Conservation (phyloP, 306 rosid species). For the Glycine latifolia region DNA sequence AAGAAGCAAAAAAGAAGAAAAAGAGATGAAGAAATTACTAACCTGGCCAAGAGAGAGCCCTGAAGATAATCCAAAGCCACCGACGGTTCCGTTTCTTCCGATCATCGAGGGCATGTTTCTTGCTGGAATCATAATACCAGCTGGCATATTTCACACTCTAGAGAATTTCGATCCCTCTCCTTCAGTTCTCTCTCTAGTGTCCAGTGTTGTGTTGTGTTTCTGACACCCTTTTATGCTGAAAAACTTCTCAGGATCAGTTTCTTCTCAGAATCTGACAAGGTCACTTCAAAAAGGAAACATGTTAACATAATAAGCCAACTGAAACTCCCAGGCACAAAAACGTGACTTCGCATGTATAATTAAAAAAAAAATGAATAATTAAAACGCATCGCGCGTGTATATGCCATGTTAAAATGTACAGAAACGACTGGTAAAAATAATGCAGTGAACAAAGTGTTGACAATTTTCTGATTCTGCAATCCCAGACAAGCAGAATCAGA, state of each 20-base stretch:
- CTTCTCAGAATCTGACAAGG: conserved; percentile 37
- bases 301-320: conserved; percentile 17
- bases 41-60: conserved; percentile 84
- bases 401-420: conserved; percentile 37
- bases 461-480: conserved; percentile 45
- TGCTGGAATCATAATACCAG: conserved; percentile 72
- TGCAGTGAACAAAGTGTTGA: conserved; percentile 34
- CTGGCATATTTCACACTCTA: conserved; percentile 58
- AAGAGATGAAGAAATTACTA: conserved; percentile 14
- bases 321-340: conserved; percentile 8
- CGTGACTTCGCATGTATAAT: neutral
- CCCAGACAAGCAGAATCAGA: conserved; percentile 42
- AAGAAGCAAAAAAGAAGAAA: neutral
- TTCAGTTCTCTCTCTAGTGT: neutral
- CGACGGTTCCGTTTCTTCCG: conserved; percentile 67
- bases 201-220: neutral
- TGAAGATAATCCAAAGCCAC: conserved; percentile 74
- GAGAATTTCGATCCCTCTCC: neutral
- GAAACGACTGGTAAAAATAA: neutral
- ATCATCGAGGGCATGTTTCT: conserved; percentile 76
- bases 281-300: conserved; percentile 42
- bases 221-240: conserved; percentile 12
- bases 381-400: neutral
- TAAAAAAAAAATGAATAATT: neutral
- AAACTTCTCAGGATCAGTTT: neutral